Base-by-base conservation (phyloP, 78 protist species). In the Tieghemostelium lacteum region DNA sequence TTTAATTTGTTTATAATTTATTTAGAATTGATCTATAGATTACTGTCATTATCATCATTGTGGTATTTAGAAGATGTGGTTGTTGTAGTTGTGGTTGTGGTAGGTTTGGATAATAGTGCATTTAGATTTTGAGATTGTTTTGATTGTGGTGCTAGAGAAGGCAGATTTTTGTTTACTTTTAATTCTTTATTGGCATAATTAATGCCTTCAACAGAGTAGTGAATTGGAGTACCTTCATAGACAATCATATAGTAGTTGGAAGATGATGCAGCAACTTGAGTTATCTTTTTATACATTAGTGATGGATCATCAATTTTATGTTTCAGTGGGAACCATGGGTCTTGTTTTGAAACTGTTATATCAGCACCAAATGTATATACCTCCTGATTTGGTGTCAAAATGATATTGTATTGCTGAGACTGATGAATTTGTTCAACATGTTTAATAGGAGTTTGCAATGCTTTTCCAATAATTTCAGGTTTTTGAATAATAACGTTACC, bases 181-280 rank as follows among this genome's bases (percentile, higher is more conserved):
- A 7, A 2, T 24, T 52, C 62, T 54, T 64, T 50, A 17, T n/a
- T 71, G 14, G 77, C 29, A 69, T 83, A 49, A 14, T 83, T 40
- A 29, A 69, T 34, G 1, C 28, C 36, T 22, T 55, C 40, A 28
- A 60, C 26, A 54, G 49, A 31, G 2, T 66, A 33, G 26, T 69
- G 37, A 52, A 69, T 66, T 17, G 28, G 17, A 1, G 61, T n/a
- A 19, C 91, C 91, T 29, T 83, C 91, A 83, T 55, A 83, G 16
- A 83, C 45, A 24, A 83, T 83, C 49, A 72, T 45, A 42, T 83
- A 83, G 2, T 16, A 69, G 22, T 50, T 50, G 16, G 78, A 14
- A 10, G 76, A 31, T 20, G 91, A 67, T 3, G 91, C 91, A 16
- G 50, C 77, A 8, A 83, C 91, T 69, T 83, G 91, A 39, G 91